A percentile compares a stretch with the other conserved stretches of the same genome.
phyloP scores from a whole-genome alignment of 2,329 filamentous ascomycete species.

The Fusarium pseudograminearum region DNA sequence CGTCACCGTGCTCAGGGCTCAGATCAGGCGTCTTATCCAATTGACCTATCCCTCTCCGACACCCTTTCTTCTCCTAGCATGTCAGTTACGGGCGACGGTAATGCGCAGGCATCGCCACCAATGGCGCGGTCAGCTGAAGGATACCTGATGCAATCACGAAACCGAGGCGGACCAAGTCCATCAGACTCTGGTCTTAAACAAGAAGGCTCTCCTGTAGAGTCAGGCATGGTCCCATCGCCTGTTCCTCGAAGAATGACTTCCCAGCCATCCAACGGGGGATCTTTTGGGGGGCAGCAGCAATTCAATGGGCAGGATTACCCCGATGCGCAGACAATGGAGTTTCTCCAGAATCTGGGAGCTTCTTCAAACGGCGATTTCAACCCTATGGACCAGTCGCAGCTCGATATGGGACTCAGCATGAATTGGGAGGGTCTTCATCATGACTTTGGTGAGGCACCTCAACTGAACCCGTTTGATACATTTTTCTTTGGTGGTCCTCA shows the following conservation, averaged over 20 bases:
- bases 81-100: conserved; percentile 53
- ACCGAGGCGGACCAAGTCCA: conserved; percentile 50
- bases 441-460: conserved; percentile 69
- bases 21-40: conserved; percentile 51
- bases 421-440: conserved; percentile 73
- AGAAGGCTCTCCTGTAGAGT: conserved; percentile 54
- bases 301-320: conserved; percentile 57
- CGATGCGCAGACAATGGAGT: conserved; percentile 67
- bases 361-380: conserved; percentile 50
- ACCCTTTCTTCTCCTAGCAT: conserved; percentile 57
- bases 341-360: conserved; percentile 60
- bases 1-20: conserved; percentile 49
- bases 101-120: conserved; percentile 56
- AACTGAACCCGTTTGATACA: conserved; percentile 77
- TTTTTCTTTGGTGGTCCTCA: conserved; percentile 76
- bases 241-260: conserved; percentile 53
- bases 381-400: conserved; percentile 59
- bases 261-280: conserved; percentile 50
- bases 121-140: conserved; percentile 52
- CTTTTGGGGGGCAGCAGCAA: conserved; percentile 51
- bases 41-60: conserved; percentile 56
- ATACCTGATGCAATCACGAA: conserved; percentile 50
- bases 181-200: conserved; percentile 47
- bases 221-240: conserved; percentile 60
- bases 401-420: conserved; percentile 75